A percentile compares a stretch with the other conserved stretches of the same genome.
phyloP scores from a whole-genome alignment of 352 stramenopile species.

The Phytophthora litchii region DNA sequence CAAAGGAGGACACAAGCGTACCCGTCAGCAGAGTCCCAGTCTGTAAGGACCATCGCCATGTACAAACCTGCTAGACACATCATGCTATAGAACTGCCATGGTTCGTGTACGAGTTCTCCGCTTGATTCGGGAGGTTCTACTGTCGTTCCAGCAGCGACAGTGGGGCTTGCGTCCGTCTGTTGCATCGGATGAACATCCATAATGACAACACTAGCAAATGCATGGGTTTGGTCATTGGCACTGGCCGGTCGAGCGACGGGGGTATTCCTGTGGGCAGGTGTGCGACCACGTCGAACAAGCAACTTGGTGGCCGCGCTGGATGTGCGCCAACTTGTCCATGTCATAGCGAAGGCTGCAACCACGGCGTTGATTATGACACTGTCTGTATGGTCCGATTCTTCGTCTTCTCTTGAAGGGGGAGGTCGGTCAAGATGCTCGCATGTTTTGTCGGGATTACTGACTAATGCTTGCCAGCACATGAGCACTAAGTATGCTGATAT shows the following conservation, averaged over 20 bases:
- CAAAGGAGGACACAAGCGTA: slow-evolving; percentile 24
- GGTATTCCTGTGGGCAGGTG: not conserved
- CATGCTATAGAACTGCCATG: slow-evolving; percentile 95
- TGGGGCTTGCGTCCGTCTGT: slow-evolving; percentile 2
- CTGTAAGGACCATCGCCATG: slow-evolving; percentile 95
- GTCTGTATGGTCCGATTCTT: slow-evolving; percentile 27
- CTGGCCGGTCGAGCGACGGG: not conserved
- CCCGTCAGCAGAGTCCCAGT: slow-evolving; percentile 90
- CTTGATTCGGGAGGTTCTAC: slow-evolving; percentile 49
- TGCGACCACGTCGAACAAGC: slow-evolving; percentile 51
- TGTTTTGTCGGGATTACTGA: slow-evolving; percentile 56
- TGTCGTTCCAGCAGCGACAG: slow-evolving; percentile 34
- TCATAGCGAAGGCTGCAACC: slow-evolving; percentile 67
- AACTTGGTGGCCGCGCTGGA: slow-evolving; percentile 58
- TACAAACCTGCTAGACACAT: slow-evolving; percentile 92
- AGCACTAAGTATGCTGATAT: slow-evolving; percentile 76
- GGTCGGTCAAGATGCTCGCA: slow-evolving; percentile 35
- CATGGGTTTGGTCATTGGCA: slow-evolving; percentile 2
- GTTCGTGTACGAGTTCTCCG: slow-evolving; percentile 58
- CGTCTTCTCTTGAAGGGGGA: slow-evolving; percentile 9
- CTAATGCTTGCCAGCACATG: slow-evolving; percentile 79
- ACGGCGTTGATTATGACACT: slow-evolving; percentile 59
- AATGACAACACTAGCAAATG: slow-evolving; percentile 37
- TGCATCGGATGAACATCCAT: slow-evolving; percentile 57
- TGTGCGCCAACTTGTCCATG: slow-evolving; percentile 75